Conservation (phyloP, 148 eudicot genomes). For the Limonium bicolor region DNA sequence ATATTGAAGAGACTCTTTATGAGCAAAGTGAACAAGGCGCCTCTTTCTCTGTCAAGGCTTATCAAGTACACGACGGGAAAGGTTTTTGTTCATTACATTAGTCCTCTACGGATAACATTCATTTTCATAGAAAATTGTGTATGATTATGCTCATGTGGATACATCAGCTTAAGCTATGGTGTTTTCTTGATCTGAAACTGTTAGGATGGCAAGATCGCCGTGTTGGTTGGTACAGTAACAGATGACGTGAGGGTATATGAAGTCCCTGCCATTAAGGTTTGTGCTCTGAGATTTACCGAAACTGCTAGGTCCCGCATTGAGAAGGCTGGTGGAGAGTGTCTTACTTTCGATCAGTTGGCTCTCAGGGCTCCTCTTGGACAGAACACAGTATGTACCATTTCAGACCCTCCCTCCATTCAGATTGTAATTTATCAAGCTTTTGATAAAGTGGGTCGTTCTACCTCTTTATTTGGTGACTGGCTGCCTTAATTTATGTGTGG, state of each 20-base stretch:
- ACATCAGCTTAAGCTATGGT: neutral
- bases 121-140: neutral
- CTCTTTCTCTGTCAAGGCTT: slow-evolving; percentile 19
- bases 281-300: slow-evolving; percentile 24
- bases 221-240: slow-evolving; percentile 16
- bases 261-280: slow-evolving; percentile 20
- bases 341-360: slow-evolving; percentile 44
- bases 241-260: slow-evolving; percentile 21
- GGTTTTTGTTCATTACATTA: neutral
- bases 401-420: too few species aligned
- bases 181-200: neutral
- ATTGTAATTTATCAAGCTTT: too few species aligned
- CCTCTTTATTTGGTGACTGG: too few species aligned
- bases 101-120: neutral
- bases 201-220: slow-evolving; percentile 22
- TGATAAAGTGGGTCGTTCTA: too few species aligned
- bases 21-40: slow-evolving; percentile 20
- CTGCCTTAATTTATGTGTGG: too few species aligned
- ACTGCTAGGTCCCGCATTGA: slow-evolving; percentile 38
- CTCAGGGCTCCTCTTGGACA: slow-evolving; percentile 42
- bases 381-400: slow-evolving; percentile 29
- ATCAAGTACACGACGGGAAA: slow-evolving; percentile 15
- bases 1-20: slow-evolving; percentile 23
- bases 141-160: neutral
- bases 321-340: slow-evolving; percentile 45